These are phyloP conservation scores for Picochlorum sp. DNA, from an alignment of 139 green algal species.

Conservation along the genomic window DNA sequence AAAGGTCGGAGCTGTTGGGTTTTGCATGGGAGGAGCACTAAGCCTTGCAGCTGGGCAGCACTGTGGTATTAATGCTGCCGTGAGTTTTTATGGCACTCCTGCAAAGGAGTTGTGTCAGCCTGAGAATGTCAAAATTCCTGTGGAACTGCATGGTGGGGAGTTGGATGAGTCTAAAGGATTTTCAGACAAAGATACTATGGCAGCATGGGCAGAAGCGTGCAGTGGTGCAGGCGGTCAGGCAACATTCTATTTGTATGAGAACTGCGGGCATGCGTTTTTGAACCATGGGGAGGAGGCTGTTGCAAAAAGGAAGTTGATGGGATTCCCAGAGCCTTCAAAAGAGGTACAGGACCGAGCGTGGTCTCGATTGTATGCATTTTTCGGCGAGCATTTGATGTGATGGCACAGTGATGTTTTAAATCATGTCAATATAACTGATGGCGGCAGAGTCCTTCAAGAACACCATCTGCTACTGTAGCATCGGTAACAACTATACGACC, in stretches of 20 bases:
- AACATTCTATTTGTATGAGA: slow-evolving; percentile 41
- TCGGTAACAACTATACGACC: slow-evolving; percentile 48
- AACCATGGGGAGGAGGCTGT: slow-evolving; percentile 16
- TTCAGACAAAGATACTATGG: slow-evolving; percentile 22
- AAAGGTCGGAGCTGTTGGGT: slow-evolving; percentile 44
- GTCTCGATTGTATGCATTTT: slow-evolving; percentile 15
- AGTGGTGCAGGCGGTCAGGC: slow-evolving; percentile 35
- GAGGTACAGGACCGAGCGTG: slow-evolving; percentile 16
- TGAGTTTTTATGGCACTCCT: slow-evolving; percentile 59
- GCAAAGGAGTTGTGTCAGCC: slow-evolving; percentile 24
- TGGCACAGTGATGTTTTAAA: neutral
- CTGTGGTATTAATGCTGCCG: slow-evolving; percentile 31
- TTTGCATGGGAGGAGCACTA: slow-evolving; percentile 69
- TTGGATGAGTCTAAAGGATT: slow-evolving; percentile 41
- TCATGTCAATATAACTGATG: slow-evolving; percentile 55
- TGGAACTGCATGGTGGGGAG: slow-evolving; percentile 28
- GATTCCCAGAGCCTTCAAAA: slow-evolving; percentile 21
- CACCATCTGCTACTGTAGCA: slow-evolving; percentile 49
- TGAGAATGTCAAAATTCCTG: slow-evolving; percentile 39
- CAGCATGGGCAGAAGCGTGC: slow-evolving; percentile 33
- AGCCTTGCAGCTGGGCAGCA: slow-evolving; percentile 47
- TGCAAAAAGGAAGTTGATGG: slow-evolving; percentile 20
- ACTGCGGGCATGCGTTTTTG: slow-evolving; percentile 51
- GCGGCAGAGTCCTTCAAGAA: slow-evolving; percentile 60
- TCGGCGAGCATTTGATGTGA: slow-evolving; percentile 16